These are phyloP conservation scores for Skeletonema marinoi DNA, from an alignment of 108 stramenopile genomes.

Conservation along the genomic window DNA sequence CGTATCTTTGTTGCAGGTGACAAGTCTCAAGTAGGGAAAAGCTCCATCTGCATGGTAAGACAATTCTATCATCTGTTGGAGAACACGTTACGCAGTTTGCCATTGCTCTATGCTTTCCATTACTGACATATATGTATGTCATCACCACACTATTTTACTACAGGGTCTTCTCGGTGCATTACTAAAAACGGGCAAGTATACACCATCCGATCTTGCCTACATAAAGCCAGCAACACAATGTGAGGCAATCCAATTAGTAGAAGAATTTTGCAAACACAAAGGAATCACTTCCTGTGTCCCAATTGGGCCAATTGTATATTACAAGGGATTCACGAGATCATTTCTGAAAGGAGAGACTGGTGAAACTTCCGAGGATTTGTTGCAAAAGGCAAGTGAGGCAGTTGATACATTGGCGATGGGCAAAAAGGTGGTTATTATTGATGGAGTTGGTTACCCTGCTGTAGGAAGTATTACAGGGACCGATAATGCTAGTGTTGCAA, in stretches of 20 bases:
- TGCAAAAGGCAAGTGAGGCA: conserved; percentile 69
- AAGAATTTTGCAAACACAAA: conserved; percentile 77
- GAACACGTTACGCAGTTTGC: not conserved
- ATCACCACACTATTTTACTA: not conserved
- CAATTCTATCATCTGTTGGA: conserved; percentile 61
- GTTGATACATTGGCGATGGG: conserved; percentile 78
- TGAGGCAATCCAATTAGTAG: conserved; percentile 89
- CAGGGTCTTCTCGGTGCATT: conserved; percentile 41
- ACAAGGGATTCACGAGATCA: conserved; percentile 95
- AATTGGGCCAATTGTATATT: conserved; percentile 95
- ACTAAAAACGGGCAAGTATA: conserved; percentile 52
- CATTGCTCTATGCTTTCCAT: not conserved
- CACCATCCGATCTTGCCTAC: conserved; percentile 82
- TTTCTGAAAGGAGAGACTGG: conserved; percentile 88
- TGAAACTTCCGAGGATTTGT: conserved; percentile 60
- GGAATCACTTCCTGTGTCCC: conserved; percentile 80
- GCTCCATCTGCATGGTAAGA: conserved; percentile 87
- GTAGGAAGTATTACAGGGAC: conserved; percentile 96
- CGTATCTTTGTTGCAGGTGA: conserved; percentile 89
- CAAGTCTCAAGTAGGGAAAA: conserved; percentile 92
- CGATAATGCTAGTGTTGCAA: conserved; percentile 90
- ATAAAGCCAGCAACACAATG: conserved; percentile 98
- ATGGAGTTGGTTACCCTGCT: conserved; percentile 97
- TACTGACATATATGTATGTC: not conserved
- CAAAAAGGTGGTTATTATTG: conserved; percentile 87